Evolutionary conservation across 805 yeast species (phyloP), one percentile per base, ranked within the genome.

Genomic region (Ogataea ramenticola): DNA sequence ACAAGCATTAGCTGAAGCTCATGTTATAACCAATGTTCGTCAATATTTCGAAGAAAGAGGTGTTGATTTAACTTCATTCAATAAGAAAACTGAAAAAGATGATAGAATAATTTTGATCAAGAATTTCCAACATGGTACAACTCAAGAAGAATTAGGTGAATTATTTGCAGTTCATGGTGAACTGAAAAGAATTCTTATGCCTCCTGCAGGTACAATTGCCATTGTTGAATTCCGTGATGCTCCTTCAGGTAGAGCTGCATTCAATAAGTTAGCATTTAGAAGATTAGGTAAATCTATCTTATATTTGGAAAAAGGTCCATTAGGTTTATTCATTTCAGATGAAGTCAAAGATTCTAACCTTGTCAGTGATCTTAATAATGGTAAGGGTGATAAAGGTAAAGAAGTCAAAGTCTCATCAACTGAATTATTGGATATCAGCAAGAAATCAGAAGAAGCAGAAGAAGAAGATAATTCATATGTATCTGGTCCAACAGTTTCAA

Each of bases 1-100:
- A 60, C 98, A 90, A 64, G 98, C 99, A 0, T 74, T 93, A 49
- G 98, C 99, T 0, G 99, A 93, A 67, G 95, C 97, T 2, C 93
- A 89, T 57, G 96, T 90, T 16, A 82, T 93, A 56, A 93, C 90
- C 38, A 93, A 84, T 62, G 96, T 93, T 12, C 77, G 96, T 57
- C 78, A 79, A 53, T 93, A 80, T 64, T 93, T 93, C 62, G 96
- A 88, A 61, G 64, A 70, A 21, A 82, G 82, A 58, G 95, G 96
- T 31, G 86, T 93, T 36, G 96, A 91, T 67, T 67, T 93, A 47
- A 71, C 82, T 2, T 74, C 79, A 31, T 91, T 93, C 58, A 70
- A 72, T 48, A 72, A 74, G 47, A 72, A 68, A 47, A n/a, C 37
- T 17, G 90, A 84, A 56, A 74, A 85, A 49, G 95, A 88, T 54